Percentiles rank a stretch among this genome's conserved stretches.
phyloP scores from a whole-genome alignment of 2,329 filamentous ascomycete genomes.

The Lecanicillium sp. region DNA sequence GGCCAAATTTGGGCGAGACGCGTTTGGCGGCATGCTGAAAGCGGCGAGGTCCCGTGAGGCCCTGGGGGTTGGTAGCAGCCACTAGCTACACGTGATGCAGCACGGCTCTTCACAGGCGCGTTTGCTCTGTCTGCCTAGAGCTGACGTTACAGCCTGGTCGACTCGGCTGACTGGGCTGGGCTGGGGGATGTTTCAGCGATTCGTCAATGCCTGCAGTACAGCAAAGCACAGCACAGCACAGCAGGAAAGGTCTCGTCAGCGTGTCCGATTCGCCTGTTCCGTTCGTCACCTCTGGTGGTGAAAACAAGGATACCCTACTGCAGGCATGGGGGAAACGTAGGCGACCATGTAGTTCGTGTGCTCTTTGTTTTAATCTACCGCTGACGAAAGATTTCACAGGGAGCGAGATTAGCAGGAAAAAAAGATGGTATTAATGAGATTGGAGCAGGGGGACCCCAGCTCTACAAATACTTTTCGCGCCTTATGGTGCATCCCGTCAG shows the following conservation, averaged over 20 bases:
- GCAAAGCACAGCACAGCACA: no score
- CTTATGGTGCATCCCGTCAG: background rate
- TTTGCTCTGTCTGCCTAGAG: background rate
- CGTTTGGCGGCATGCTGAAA: constrained; percentile 13
- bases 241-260: background rate
- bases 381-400: background rate
- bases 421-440: background rate
- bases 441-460: background rate
- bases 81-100: constrained; percentile 11
- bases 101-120: background rate
- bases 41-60: constrained; percentile 4
- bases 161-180: no score
- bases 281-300: background rate
- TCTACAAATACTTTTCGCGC: constrained; percentile 4
- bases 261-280: background rate
- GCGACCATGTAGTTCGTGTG: background rate
- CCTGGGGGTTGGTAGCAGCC: background rate
- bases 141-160: background rate
- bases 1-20: constrained; percentile 35
- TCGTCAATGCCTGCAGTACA: background rate
- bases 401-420: background rate
- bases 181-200: background rate
- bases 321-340: constrained; percentile 1
- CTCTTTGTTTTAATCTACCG: no score
- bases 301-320: background rate